These are phyloP conservation scores for Arxiozyma slooffiae DNA, from an alignment of 1,139 yeast genomes.

Conservation along the genomic window DNA sequence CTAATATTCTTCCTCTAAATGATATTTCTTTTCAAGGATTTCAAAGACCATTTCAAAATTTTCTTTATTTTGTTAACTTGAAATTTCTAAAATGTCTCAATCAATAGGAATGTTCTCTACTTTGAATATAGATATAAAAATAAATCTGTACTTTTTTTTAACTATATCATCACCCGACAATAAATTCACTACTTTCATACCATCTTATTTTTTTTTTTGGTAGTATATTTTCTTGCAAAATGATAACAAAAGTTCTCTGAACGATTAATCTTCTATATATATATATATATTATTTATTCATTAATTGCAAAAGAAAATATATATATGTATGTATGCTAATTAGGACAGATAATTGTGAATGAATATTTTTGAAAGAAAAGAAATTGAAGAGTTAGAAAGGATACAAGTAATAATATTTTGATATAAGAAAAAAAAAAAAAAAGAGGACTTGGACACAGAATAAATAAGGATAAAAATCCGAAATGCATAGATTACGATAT, in stretches of 20 bases:
- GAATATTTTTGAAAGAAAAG: too few species aligned
- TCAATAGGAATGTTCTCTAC: conserved; percentile 79
- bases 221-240: conserved; percentile 48
- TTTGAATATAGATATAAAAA: conserved; percentile 79
- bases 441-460: too few species aligned
- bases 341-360: too few species aligned
- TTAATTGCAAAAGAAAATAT: too few species aligned
- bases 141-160: conserved; percentile 90
- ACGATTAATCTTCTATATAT: conserved; percentile 17
- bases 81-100: conserved; percentile 85
- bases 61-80: conserved; percentile 59
- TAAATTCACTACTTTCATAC: conserved; percentile 82
- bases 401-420: too few species aligned
- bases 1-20: too few species aligned
- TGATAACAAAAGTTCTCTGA: conserved; percentile 31
- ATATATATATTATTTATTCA: too few species aligned
- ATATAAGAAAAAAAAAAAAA: too few species aligned
- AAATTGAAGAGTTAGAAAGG: too few species aligned
- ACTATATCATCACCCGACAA: conserved; percentile 97
- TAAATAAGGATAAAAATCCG: too few species aligned
- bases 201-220: conserved; percentile 95
- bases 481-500: too few species aligned
- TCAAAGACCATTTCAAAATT: conserved; percentile 80
- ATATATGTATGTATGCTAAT: too few species aligned
- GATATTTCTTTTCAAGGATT: conserved; percentile 89